A percentile compares a stretch with the other conserved stretches of the same genome.
Conservation (phyloP, 169 alveolate genomes). For the Plasmodium fragile region DNA sequence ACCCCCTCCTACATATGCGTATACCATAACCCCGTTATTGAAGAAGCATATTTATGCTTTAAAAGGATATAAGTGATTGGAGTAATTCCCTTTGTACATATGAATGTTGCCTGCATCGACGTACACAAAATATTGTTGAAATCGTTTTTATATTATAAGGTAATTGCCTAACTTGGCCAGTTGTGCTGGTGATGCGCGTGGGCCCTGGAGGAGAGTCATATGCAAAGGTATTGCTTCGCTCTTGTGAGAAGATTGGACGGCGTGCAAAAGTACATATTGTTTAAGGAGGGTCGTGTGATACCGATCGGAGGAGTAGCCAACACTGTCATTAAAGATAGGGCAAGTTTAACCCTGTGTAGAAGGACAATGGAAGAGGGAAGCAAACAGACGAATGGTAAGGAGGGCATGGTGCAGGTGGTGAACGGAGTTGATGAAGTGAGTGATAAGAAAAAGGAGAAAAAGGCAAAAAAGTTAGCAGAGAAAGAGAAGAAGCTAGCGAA, state of each 20-base stretch:
- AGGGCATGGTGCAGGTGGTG: background rate
- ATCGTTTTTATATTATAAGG: background rate
- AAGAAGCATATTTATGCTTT: background rate
- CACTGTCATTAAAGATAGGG: background rate
- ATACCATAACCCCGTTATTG: background rate
- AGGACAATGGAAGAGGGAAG: slow-evolving; percentile 13
- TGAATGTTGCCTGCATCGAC: background rate
- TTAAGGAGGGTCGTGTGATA: background rate
- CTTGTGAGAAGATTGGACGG: background rate
- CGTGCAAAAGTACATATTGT: slow-evolving; percentile 12
- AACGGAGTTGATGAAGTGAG: slow-evolving; percentile 5
- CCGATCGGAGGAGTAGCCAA: background rate
- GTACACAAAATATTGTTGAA: background rate
- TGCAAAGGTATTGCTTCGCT: background rate
- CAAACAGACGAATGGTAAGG: background rate
- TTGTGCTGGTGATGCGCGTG: background rate
- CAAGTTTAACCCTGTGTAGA: background rate
- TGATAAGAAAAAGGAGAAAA: slow-evolving; percentile 75
- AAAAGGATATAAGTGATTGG: background rate
- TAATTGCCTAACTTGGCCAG: background rate
- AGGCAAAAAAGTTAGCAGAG: slow-evolving; percentile 48
- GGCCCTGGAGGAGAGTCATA: background rate
- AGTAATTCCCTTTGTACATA: background rate
- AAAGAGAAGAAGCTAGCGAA: slow-evolving; percentile 72
- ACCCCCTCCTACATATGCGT: background rate